These are phyloP conservation scores for Didymella sp. DNA, from an alignment of 2,329 filamentous ascomycete genomes.

Conservation along the genomic window DNA sequence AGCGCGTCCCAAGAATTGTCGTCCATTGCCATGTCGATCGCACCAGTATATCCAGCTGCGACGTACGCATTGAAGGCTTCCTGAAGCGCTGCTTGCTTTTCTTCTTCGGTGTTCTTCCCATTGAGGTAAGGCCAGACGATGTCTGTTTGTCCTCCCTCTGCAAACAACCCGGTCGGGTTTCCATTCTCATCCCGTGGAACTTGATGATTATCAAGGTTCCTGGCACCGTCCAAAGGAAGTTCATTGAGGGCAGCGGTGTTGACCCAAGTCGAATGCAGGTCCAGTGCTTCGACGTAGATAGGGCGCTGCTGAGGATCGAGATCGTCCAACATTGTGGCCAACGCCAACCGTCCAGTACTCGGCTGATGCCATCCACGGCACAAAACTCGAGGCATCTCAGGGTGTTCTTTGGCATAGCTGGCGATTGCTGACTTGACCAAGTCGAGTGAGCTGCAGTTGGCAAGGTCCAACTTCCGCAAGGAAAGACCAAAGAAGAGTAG, in stretches of 20 bases:
- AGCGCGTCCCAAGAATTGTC: slow-evolving; percentile 20
- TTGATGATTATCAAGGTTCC: slow-evolving; percentile 16
- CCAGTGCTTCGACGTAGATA: slow-evolving; percentile 61
- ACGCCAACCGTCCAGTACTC: slow-evolving; percentile 59
- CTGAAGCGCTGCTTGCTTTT: slow-evolving; percentile 54
- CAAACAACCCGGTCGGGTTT: slow-evolving; percentile 18
- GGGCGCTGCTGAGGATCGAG: slow-evolving; percentile 53
- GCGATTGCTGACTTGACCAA: slow-evolving; percentile 56
- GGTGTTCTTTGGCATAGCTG: slow-evolving; percentile 52
- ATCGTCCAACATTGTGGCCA: slow-evolving; percentile 57
- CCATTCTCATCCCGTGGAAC: slow-evolving; percentile 16
- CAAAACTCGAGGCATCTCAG: slow-evolving; percentile 53
- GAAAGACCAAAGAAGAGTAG: slow-evolving; percentile 60
- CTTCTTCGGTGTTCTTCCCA: slow-evolving; percentile 52
- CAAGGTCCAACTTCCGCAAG: slow-evolving; percentile 56
- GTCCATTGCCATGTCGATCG: slow-evolving; percentile 60
- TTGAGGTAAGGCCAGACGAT: slow-evolving; percentile 59
- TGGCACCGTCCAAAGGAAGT: slow-evolving; percentile 52
- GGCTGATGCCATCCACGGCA: slow-evolving; percentile 54
- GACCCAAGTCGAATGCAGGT: slow-evolving; percentile 61
- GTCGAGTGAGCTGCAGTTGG: slow-evolving; percentile 52
- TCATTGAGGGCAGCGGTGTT: slow-evolving; percentile 58
- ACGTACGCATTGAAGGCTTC: slow-evolving; percentile 56
- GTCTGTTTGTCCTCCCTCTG: slow-evolving; percentile 19
- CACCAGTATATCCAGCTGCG: slow-evolving; percentile 58